These are phyloP conservation scores for Boletus subcaerulescens DNA, from an alignment of 768 basidiomycete genomes.

Conservation along the genomic window DNA sequence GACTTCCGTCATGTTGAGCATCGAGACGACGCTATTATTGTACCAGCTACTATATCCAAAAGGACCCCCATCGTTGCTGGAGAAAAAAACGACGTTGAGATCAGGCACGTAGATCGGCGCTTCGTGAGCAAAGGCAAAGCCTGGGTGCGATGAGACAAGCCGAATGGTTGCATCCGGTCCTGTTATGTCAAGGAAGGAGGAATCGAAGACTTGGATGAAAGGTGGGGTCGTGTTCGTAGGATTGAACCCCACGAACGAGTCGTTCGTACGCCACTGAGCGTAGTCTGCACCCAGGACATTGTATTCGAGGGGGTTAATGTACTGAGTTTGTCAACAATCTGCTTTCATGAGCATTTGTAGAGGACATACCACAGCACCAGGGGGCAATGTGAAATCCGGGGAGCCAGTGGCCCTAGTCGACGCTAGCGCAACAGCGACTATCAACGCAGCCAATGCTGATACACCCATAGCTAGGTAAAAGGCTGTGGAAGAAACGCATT, in stretches of 20 bases:
- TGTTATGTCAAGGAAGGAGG: conserved; percentile 55
- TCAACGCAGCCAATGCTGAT: background rate
- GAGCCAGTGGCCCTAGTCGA: background rate
- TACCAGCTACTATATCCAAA: conserved; percentile 62
- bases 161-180: conserved; percentile 56
- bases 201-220: conserved; percentile 57
- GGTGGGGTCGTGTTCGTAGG: conserved; percentile 58
- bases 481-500: background rate
- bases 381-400: conserved; percentile 7
- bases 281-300: conserved; percentile 49
- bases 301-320: conserved; percentile 48
- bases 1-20: conserved; percentile 59
- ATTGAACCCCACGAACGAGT: conserved; percentile 49
- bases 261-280: conserved; percentile 32
- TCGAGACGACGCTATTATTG: conserved; percentile 61
- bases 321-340: conserved; percentile 30
- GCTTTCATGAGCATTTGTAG: background rate
- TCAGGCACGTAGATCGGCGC: conserved; percentile 64
- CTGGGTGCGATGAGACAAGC: conserved; percentile 55
- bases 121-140: conserved; percentile 76
- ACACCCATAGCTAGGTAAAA: background rate
- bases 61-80: conserved; percentile 64
- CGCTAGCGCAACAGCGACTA: background rate
- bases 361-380: conserved; percentile 20
- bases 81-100: conserved; percentile 75